Evolutionary conservation across 2,329 filamentous ascomycete species (phyloP), one percentile per base, ranked within the genome.

Genomic region (Colletotrichum sublineola): DNA sequence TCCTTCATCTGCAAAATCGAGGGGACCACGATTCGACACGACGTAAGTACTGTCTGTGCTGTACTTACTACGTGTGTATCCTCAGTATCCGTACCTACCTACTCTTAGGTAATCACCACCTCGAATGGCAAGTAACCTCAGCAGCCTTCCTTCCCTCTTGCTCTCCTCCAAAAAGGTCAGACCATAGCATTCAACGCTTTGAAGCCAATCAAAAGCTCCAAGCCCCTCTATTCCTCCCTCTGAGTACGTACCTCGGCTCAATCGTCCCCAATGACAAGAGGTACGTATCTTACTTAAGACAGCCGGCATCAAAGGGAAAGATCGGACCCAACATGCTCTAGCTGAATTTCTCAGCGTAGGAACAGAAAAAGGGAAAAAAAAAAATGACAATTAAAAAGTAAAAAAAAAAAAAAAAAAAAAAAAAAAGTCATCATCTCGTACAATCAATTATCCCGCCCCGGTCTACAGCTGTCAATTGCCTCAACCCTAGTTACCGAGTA

Each of bases 391-490:
- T 36, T 36, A 46, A 29, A 66, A 40, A 20, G 1, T 24, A 24
- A 24, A 24, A 24, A 24, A 1, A 29, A 8, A 29, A 31, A 33
- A 67, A 42, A 20, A 31, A 64, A 42, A 55, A 64, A 63, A 62
- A 73, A 74, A 73, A 70, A 73, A 69, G 72, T 61, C 60, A 24
- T 61, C 66, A 46, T 60, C 15, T 61, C 66, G 57, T 55, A 48
- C 56, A 62, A 73, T 69, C 56, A 62, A 73, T 69, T 55, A 63
- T 29, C 48, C 20, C 20, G 9, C 12, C 29, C 31, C 57, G 44
- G 48, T 6, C 46, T 53, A 50, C 52, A 70, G 42, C 42, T 63
- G 44, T 50, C 70, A 70, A 74, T 74, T 70, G 73, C 60, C 46
- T 24, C 70, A 29, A 33, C 44, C 46, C 44, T 61, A 38, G 33